Evolutionary conservation across 2,329 filamentous ascomycete genomes (phyloP).

Genomic region (Fusarium nurragi): DNA sequence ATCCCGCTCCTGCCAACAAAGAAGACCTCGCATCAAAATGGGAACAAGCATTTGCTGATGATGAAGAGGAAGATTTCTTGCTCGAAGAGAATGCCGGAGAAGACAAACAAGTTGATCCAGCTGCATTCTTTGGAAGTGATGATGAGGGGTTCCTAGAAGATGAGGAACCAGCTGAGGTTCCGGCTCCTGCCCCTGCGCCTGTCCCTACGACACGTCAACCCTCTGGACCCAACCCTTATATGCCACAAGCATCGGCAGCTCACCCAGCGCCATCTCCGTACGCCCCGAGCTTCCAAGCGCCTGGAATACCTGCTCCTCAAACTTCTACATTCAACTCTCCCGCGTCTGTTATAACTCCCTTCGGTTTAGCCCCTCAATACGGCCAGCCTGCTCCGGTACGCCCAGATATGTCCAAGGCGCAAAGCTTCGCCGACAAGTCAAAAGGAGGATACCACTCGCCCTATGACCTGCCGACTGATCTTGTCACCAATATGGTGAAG

Average conservation of each 20-base stretch:
- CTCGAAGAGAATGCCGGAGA: slow-evolving; percentile 63
- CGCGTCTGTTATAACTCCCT: slow-evolving; percentile 38
- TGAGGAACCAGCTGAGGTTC: slow-evolving; percentile 50
- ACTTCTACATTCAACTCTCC: slow-evolving; percentile 36
- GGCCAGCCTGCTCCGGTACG: slow-evolving; percentile 48
- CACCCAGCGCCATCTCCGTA: slow-evolving; percentile 38
- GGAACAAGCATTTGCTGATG: slow-evolving; percentile 80
- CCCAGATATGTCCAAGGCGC: slow-evolving; percentile 66
- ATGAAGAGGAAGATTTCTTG: slow-evolving; percentile 75
- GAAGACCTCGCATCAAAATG: slow-evolving; percentile 82
- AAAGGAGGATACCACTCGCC: slow-evolving; percentile 94
- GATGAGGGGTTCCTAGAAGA: slow-evolving; percentile 86
- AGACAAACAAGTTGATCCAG: slow-evolving; percentile 63
- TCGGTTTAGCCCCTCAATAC: slow-evolving; percentile 48
- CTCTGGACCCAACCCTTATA: slow-evolving; percentile 41
- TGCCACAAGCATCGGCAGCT: slow-evolving; percentile 34
- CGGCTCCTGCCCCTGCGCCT: slow-evolving; percentile 13
- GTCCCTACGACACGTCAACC: slow-evolving; percentile 13
- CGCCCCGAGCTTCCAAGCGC: slow-evolving; percentile 28
- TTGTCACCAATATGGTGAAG: slow-evolving; percentile 65
- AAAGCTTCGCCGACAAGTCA: slow-evolving; percentile 90
- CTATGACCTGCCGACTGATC: slow-evolving; percentile 92
- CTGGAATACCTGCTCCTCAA: slow-evolving; percentile 19
- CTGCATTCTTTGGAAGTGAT: slow-evolving; percentile 80
- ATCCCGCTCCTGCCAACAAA: slow-evolving; percentile 47